Evolutionary conservation across 768 basidiomycete species (phyloP).

Genomic region (Russula ochroleuca): DNA sequence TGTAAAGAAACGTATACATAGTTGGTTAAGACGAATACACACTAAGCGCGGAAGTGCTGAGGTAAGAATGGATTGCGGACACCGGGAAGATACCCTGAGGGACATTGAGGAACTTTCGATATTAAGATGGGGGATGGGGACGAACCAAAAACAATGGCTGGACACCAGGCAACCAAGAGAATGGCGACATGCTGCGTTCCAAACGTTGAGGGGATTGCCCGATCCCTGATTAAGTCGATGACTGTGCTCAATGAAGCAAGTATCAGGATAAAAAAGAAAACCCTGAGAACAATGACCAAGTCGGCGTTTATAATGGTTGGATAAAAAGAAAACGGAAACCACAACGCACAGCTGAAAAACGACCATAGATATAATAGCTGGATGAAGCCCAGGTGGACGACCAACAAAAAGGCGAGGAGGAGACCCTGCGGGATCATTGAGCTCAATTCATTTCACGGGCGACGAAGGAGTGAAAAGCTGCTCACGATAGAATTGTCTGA

Average conservation of each 20-base stretch:
- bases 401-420: slow-evolving; percentile 16
- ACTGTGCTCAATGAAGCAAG: slow-evolving; percentile 49
- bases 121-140: not conserved
- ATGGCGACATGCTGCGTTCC: slow-evolving; percentile 64
- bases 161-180: slow-evolving; percentile 56
- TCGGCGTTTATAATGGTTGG: slow-evolving; percentile 1
- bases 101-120: not conserved
- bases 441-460: not conserved
- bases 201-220: slow-evolving; percentile 45
- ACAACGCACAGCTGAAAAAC: slow-evolving; percentile 50
- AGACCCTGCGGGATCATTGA: slow-evolving; percentile 7
- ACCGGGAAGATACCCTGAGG: slow-evolving; percentile 21
- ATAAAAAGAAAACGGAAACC: slow-evolving; percentile 5
- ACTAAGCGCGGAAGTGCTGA: slow-evolving; percentile 1
- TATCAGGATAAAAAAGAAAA: slow-evolving; percentile 45
- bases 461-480: not conserved
- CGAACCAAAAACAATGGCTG: slow-evolving; percentile 52
- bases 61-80: slow-evolving; percentile 18
- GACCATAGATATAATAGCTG: slow-evolving; percentile 49
- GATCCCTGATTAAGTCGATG: slow-evolving; percentile 44
- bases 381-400: slow-evolving; percentile 34
- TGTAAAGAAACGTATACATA: not conserved
- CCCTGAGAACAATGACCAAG: slow-evolving; percentile 34
- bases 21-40: not conserved
- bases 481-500: slow-evolving; percentile 21